Conservation (phyloP, 495 filamentous ascomycete species). For the Hapsidospora chrysogenum region DNA sequence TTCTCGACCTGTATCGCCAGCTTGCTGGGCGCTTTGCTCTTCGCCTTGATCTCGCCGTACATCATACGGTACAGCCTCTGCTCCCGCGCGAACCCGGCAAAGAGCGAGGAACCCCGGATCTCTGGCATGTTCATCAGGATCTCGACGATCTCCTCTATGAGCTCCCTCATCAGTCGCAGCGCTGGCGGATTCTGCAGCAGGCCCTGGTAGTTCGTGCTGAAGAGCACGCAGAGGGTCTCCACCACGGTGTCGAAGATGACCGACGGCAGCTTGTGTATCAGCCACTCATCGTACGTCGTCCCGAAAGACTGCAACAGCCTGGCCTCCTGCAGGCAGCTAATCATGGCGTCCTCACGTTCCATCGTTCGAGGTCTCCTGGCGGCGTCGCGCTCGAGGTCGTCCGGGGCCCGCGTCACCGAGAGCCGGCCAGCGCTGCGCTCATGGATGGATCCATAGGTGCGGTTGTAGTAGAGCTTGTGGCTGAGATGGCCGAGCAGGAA, state of each 20-base stretch:
- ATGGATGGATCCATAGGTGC: no score
- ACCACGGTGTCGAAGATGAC: constrained; percentile 59
- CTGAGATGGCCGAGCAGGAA: constrained; percentile 61
- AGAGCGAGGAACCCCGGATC: constrained; percentile 39
- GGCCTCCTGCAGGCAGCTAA: constrained; percentile 5
- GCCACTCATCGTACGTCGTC: constrained; percentile 10
- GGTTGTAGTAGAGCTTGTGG: constrained; percentile 49
- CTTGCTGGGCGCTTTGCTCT: constrained; percentile 34
- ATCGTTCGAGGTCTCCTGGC: no score
- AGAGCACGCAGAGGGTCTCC: constrained; percentile 58
- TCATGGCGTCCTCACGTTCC: no score
- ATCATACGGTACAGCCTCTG: constrained; percentile 28
- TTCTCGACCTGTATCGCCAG: constrained; percentile 45
- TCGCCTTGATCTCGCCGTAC: constrained; percentile 20
- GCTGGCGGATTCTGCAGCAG: constrained; percentile 45
- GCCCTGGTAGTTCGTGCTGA: constrained; percentile 55
- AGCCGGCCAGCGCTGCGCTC: no score
- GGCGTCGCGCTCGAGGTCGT: no score
- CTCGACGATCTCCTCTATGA: constrained; percentile 33
- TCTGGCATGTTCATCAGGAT: constrained; percentile 36
- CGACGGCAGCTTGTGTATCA: constrained; percentile 45
- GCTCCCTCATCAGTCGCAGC: constrained; percentile 45
- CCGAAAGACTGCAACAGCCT: constrained; percentile 12
- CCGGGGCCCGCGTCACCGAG: no score
- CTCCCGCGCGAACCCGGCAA: constrained; percentile 37